A percentile compares a stretch with the other conserved stretches of the same genome.
Evolutionary conservation across 1,139 yeast species (phyloP).

Genomic region (Arxiozyma telluris): DNA sequence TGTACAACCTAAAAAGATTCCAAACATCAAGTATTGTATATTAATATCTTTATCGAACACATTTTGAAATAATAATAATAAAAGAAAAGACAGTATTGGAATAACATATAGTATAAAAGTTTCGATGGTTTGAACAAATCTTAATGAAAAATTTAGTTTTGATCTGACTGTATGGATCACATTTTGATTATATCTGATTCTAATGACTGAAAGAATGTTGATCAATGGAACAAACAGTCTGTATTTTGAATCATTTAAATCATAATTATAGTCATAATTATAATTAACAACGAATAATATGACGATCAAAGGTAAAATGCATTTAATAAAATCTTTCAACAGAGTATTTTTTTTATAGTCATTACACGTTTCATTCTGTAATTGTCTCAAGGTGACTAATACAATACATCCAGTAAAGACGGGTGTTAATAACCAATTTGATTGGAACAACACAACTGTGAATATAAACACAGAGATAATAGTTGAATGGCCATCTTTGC

Average conservation of each 20-base stretch:
- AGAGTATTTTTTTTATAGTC: background rate
- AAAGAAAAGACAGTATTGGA: background rate
- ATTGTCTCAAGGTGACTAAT: conserved; percentile 12
- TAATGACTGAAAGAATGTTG: background rate
- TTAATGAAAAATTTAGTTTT: background rate
- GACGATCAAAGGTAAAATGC: conserved; percentile 1
- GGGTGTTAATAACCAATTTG: conserved; percentile 21
- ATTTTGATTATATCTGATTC: background rate
- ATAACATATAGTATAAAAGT: conserved; percentile 5
- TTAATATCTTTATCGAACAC: conserved; percentile 2
- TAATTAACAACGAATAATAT: conserved; percentile 3
- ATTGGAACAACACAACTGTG: conserved; percentile 14
- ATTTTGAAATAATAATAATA: background rate
- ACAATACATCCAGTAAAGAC: conserved; percentile 23
- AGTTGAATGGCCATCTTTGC: background rate
- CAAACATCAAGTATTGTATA: conserved; percentile 20
- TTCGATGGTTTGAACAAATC: background rate
- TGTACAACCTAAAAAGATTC: conserved; percentile 23
- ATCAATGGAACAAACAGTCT: background rate
- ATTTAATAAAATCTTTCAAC: background rate
- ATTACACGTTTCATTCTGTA: background rate
- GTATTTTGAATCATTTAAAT: background rate
- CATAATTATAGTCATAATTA: background rate
- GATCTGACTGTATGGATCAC: background rate
- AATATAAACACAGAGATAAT: conserved; percentile 12